Evolutionary conservation across 257 asterid species (phyloP), one percentile per base, ranked within the genome.

Genomic region (Solanum tarapatanum): DNA sequence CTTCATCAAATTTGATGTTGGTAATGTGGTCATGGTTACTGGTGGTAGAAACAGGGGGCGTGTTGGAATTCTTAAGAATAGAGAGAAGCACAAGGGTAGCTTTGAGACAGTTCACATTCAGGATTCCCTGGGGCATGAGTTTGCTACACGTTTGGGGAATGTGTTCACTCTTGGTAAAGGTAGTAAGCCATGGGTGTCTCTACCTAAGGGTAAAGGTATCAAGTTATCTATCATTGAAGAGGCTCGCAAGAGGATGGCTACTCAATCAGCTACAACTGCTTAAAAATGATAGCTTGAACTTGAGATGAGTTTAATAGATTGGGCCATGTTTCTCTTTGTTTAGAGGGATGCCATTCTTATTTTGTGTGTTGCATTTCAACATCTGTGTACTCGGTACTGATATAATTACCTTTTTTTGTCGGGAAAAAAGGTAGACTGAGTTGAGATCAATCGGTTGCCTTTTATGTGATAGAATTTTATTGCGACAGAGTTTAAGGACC

Each of bases 21-120:
- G 92, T 2, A 90, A 90, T 88, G 90, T 90, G 37, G 92, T 90
- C 14, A 90, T 90, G 92, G 92, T 90, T 51, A 90, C 91, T 41
- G 92, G 91, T 64, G 92, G 92, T 21, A 90, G 91, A 37, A 90
- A 88, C 86, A 90, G 88, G 83, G 90, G 91, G 21, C 90, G 91
- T 73, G 91, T 90, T 73, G 91, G 91, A 32, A 84, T 89, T 17
- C 73, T 89, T 66, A 89, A 87, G 88, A 89, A 87, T 70, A 87
- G 91, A 35, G 91, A 87, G 80, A 90, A 90, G 87, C 91, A 90
- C 51, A 90, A 88, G 88, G 91, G 91, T 23, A 90, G 89, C 74
- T 90, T 90, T 26, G 90, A 90, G 88, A 90, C 91, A 13, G 87
- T 90, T 33, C 91, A 90, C 76, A 77, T 90, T 32, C 90, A 88